These are phyloP conservation scores for Neurospora sp. DNA, from an alignment of 495 filamentous ascomycete genomes.

Conservation along the genomic window DNA sequence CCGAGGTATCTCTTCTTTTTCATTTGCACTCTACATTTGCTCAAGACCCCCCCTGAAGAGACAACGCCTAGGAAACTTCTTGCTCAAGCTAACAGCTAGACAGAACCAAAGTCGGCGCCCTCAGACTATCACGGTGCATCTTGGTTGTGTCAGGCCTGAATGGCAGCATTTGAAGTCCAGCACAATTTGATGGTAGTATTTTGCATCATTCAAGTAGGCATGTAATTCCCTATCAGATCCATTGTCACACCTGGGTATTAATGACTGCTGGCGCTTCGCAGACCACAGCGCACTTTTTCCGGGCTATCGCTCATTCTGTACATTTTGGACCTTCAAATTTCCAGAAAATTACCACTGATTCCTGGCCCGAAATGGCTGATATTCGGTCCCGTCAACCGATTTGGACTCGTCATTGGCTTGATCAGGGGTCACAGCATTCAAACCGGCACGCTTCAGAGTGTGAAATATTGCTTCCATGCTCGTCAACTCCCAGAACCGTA, in stretches of 20 bases:
- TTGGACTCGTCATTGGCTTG: background rate
- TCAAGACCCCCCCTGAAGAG: background rate
- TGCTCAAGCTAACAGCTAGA: background rate
- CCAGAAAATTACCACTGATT: background rate
- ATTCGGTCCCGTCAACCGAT: rapidly evolving
- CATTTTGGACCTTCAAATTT: background rate
- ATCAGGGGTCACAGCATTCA: too few relatives aligned
- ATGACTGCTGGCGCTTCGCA: background rate
- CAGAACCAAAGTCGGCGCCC: background rate
- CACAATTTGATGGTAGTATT: background rate
- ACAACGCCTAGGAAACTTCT: background rate
- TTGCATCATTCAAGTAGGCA: background rate
- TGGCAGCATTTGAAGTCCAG: background rate
- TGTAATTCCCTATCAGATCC: background rate
- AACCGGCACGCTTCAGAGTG: too few relatives aligned
- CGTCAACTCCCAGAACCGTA: too few relatives aligned
- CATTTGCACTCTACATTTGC: background rate
- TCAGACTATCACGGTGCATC: background rate
- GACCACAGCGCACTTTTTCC: background rate
- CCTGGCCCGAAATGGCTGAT: background rate
- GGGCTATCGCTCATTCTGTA: background rate
- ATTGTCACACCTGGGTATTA: background rate
- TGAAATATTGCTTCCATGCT: too few relatives aligned
- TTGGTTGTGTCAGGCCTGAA: background rate
- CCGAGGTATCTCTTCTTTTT: background rate